Evolutionary conservation across 179 eudicot genomes (phyloP).

Genomic region (Corrigiola litoralis): DNA sequence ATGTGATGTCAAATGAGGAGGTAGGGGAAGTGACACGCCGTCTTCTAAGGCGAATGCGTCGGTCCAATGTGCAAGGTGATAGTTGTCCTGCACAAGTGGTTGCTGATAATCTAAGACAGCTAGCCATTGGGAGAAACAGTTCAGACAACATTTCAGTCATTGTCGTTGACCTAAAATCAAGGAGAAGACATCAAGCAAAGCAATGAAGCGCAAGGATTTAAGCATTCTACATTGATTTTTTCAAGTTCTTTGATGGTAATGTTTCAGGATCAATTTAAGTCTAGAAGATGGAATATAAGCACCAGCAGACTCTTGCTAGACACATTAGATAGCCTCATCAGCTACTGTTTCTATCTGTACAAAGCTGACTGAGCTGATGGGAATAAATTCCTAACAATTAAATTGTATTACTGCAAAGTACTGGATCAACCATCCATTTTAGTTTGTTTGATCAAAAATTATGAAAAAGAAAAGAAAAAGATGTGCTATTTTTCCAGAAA

Average conservation of each 20-base stretch:
- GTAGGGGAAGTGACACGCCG: slow-evolving; percentile 62
- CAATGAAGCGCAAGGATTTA: slow-evolving; percentile 19
- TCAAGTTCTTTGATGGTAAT: slow-evolving; percentile 11
- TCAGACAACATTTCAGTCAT: slow-evolving; percentile 63
- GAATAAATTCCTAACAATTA: slow-evolving; percentile 16
- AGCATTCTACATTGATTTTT: slow-evolving; percentile 8
- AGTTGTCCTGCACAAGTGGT: slow-evolving; percentile 48
- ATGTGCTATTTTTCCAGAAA: not conserved
- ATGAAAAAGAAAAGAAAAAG: slow-evolving; percentile 1
- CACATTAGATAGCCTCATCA: slow-evolving; percentile 21
- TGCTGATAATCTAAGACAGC: slow-evolving; percentile 54
- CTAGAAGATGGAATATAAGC: slow-evolving; percentile 7
- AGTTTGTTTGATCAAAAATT: slow-evolving; percentile 20
- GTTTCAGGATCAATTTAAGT: not conserved
- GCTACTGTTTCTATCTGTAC: slow-evolving; percentile 30
- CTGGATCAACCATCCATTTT: slow-evolving; percentile 26
- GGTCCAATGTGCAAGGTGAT: slow-evolving; percentile 29
- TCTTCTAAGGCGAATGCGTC: slow-evolving; percentile 45
- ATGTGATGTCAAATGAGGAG: slow-evolving; percentile 67
- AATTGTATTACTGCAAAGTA: slow-evolving; percentile 24
- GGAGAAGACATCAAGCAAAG: slow-evolving; percentile 40
- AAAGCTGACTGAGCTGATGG: slow-evolving; percentile 25
- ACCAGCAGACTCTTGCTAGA: slow-evolving; percentile 13
- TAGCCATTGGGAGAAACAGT: slow-evolving; percentile 51
- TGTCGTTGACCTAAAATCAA: slow-evolving; percentile 57